Conservation (phyloP, 1,284 basidiomycete genomes). For the Melampsora americana region DNA sequence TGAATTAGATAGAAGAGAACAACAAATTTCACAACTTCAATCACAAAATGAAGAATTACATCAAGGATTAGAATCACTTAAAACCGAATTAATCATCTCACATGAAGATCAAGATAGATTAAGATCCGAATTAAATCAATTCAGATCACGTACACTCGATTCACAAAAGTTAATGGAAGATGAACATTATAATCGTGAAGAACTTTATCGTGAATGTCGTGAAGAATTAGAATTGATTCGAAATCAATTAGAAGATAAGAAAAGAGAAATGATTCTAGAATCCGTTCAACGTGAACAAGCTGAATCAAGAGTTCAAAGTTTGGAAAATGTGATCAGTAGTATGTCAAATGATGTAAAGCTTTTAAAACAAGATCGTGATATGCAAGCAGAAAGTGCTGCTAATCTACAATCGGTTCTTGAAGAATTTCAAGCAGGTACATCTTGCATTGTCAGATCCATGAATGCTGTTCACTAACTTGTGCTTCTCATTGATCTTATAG, state of each 20-base stretch:
- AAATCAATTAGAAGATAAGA: conserved; percentile 83
- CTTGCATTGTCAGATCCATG: neutral
- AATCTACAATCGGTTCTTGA: conserved; percentile 89
- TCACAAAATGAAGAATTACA: conserved; percentile 71
- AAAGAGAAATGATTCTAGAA: conserved; percentile 71
- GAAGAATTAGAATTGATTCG: conserved; percentile 77
- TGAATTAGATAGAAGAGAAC: conserved; percentile 86
- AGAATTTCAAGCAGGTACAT: conserved; percentile 85
- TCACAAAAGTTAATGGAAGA: conserved; percentile 57
- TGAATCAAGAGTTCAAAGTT: conserved; percentile 61
- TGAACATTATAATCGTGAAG: conserved; percentile 71
- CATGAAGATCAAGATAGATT: conserved; percentile 70
- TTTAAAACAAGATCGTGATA: conserved; percentile 62
- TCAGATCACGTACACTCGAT: conserved; percentile 58
- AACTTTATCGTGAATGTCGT: conserved; percentile 73
- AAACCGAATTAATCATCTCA: conserved; percentile 69
- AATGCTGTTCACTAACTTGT: conserved; percentile 27
- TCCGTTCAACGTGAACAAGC: conserved; percentile 68
- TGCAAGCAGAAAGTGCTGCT: conserved; percentile 69
- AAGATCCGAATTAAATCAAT: conserved; percentile 65
- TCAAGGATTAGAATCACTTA: conserved; percentile 68
- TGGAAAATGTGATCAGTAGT: conserved; percentile 67
- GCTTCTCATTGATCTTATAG: conserved; percentile 48
- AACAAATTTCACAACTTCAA: conserved; percentile 70
- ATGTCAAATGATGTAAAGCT: conserved; percentile 63